Evolutionary conservation across 805 yeast species (phyloP).

Genomic region (Metschnikowia continentalis): DNA sequence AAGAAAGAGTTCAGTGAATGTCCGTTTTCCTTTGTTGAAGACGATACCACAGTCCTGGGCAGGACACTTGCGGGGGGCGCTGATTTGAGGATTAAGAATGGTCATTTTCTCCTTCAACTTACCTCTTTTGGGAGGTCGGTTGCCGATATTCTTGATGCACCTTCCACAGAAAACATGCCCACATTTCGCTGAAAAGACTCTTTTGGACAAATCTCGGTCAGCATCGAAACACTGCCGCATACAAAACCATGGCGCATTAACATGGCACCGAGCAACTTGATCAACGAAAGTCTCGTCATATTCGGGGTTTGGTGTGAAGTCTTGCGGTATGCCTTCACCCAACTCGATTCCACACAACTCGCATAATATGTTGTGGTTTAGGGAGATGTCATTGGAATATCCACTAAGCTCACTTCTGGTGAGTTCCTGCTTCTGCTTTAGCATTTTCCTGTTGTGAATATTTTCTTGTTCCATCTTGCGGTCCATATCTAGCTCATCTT

Average conservation of each 20-base stretch:
- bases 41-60: conserved; percentile 45
- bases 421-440: conserved; percentile 26
- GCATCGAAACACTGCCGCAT: conserved; percentile 42
- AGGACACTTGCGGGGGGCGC: conserved; percentile 58
- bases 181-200: conserved; percentile 63
- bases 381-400: conserved; percentile 29
- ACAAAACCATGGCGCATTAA: conserved; percentile 68
- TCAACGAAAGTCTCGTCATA: conserved; percentile 26
- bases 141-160: conserved; percentile 66
- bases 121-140: conserved; percentile 29
- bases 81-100: conserved; percentile 34
- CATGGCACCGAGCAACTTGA: conserved; percentile 24
- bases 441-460: conserved; percentile 25
- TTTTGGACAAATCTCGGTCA: conserved; percentile 59
- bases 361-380: conserved; percentile 33
- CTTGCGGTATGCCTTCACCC: conserved; percentile 69
- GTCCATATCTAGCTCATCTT: conserved; percentile 36
- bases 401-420: conserved; percentile 23
- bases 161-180: conserved; percentile 88
- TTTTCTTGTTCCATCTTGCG: conserved; percentile 29
- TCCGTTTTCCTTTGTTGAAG: conserved; percentile 41
- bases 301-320: conserved; percentile 34
- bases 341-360: conserved; percentile 65
- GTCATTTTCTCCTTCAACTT: conserved; percentile 14
- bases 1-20: conserved; percentile 51